A percentile compares a stretch with the other conserved stretches of the same genome.
phyloP scores from a whole-genome alignment of 768 basidiomycete genomes.

The Trametes cubensis region DNA sequence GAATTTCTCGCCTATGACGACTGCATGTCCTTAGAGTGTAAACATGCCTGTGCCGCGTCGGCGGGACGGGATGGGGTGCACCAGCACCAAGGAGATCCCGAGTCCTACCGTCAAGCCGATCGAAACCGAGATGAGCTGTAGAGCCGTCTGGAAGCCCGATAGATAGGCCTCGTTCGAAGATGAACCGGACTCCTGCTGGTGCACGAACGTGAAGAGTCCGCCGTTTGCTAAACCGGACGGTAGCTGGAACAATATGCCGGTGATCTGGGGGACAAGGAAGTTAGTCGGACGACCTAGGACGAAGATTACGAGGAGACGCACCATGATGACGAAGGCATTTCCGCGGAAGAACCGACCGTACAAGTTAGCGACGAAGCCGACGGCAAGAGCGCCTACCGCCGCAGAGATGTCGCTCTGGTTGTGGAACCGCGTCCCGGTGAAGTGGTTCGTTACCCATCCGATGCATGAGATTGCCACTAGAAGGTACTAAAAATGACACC shows the following conservation, averaged over 20 bases:
- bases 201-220: slow-evolving; percentile 74
- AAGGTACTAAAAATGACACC: slow-evolving; percentile 40
- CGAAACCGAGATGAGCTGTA: slow-evolving; percentile 76
- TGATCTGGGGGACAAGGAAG: slow-evolving; percentile 44
- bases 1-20: not conserved
- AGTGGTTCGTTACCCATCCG: slow-evolving; percentile 83
- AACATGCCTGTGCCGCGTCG: slow-evolving; percentile 63
- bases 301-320: slow-evolving; percentile 34
- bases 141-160: slow-evolving; percentile 73
- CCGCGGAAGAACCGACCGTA: slow-evolving; percentile 75
- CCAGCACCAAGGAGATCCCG: slow-evolving; percentile 66
- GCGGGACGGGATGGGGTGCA: slow-evolving; percentile 64
- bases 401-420: slow-evolving; percentile 78
- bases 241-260: slow-evolving; percentile 83
- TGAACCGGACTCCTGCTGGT: slow-evolving; percentile 54
- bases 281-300: not conserved
- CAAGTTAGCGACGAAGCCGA: slow-evolving; percentile 77
- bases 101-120: slow-evolving; percentile 82
- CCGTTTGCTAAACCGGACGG: slow-evolving; percentile 82
- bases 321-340: slow-evolving; percentile 83
- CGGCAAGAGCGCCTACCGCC: slow-evolving; percentile 79
- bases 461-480: slow-evolving; percentile 62
- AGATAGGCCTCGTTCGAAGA: slow-evolving; percentile 53
- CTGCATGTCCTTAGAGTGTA: slow-evolving; percentile 30
- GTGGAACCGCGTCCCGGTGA: slow-evolving; percentile 59